Percentiles rank a stretch among this genome's conserved stretches.
phyloP scores from a whole-genome alignment of 768 basidiomycete genomes.

The Lyophyllum semitale region DNA sequence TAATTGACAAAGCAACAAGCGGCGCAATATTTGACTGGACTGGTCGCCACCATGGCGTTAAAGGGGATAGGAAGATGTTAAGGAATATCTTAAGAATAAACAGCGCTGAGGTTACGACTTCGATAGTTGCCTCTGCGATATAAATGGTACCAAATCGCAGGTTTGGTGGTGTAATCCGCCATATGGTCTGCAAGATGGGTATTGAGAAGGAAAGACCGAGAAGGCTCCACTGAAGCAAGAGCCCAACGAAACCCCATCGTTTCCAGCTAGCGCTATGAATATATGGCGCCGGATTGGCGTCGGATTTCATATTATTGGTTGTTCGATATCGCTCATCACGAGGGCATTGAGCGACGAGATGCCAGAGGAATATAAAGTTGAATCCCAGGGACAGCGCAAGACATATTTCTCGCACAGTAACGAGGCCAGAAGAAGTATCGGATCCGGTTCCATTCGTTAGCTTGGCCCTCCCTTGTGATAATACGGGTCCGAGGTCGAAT shows the following conservation, averaged over 20 bases:
- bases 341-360: conserved; percentile 61
- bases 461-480: conserved; percentile 37
- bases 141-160: conserved; percentile 49
- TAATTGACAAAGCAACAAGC: conserved; percentile 53
- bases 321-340: conserved; percentile 33
- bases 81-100: conserved; percentile 65
- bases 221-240: conserved; percentile 51
- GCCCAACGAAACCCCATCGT: conserved; percentile 62
- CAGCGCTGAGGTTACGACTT: conserved; percentile 57
- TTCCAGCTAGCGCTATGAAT: conserved; percentile 64
- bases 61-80: conserved; percentile 52
- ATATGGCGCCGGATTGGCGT: conserved; percentile 8
- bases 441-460: conserved; percentile 23
- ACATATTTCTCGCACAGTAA: conserved; percentile 58
- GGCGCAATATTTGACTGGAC: conserved; percentile 50
- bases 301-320: conserved; percentile 4
- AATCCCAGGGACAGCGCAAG: conserved; percentile 58
- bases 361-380: conserved; percentile 72
- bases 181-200: conserved; percentile 61
- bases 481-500: conserved; percentile 60
- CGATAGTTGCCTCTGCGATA: conserved; percentile 55
- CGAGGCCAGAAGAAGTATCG: conserved; percentile 36
- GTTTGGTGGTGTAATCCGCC: conserved; percentile 51
- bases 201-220: conserved; percentile 47
- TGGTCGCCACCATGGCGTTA: conserved; percentile 40